A percentile compares a stretch with the other conserved stretches of the same genome.
These are phyloP conservation scores for Xylaria sp. DNA, from an alignment of 2,329 filamentous ascomycete species.

Conservation along the genomic window DNA sequence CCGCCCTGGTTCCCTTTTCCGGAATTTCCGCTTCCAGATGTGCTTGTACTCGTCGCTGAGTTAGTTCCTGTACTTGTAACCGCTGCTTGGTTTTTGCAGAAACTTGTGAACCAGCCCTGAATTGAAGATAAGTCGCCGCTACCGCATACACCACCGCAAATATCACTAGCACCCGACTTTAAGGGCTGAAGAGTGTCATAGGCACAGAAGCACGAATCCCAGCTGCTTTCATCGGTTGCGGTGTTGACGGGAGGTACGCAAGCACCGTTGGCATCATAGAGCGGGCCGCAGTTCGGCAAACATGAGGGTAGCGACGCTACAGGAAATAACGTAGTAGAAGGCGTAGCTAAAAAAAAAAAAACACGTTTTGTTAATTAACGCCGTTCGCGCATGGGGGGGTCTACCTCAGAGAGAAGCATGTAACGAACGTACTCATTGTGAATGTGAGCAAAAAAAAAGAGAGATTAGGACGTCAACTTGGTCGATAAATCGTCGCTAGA, in stretches of 20 bases:
- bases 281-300: slow-evolving; percentile 61
- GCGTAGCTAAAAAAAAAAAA: slow-evolving; percentile 17
- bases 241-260: slow-evolving; percentile 68
- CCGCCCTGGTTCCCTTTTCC: slow-evolving; percentile 41
- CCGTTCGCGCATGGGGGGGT: neutral
- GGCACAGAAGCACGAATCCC: slow-evolving; percentile 76
- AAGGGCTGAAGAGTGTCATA: slow-evolving; percentile 65
- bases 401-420: neutral
- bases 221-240: slow-evolving; percentile 56
- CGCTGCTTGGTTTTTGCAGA: slow-evolving; percentile 60
- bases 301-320: slow-evolving; percentile 67
- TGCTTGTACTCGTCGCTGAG: slow-evolving; percentile 34
- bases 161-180: slow-evolving; percentile 58
- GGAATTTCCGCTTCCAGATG: slow-evolving; percentile 36
- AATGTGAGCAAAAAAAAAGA: neutral
- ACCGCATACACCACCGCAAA: slow-evolving; percentile 67
- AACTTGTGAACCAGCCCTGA: slow-evolving; percentile 71
- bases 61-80: slow-evolving; percentile 41
- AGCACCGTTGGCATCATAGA: slow-evolving; percentile 72
- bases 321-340: slow-evolving; percentile 60
- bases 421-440: slow-evolving; percentile 22
- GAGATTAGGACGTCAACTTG: neutral
- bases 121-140: slow-evolving; percentile 61
- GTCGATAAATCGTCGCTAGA: neutral
- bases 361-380: slow-evolving; percentile 1